Evolutionary conservation across 2,329 filamentous ascomycete genomes (phyloP).

Genomic region (Monilinia aucupariae): DNA sequence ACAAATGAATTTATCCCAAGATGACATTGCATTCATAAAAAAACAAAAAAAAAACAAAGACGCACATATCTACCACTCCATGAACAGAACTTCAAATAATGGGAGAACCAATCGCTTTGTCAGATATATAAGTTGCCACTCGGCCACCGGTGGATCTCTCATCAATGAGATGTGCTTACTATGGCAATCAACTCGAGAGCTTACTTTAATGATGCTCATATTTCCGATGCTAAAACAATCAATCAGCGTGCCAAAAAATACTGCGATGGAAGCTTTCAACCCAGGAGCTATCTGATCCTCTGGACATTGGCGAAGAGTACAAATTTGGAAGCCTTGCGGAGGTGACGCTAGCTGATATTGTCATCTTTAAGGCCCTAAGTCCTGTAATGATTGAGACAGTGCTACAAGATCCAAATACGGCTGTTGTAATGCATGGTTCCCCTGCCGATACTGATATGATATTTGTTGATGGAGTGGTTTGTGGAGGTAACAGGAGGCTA

Average conservation of each 20-base stretch:
- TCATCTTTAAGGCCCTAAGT: slow-evolving; percentile 42
- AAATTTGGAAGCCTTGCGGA: slow-evolving; percentile 43
- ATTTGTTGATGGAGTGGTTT: not conserved
- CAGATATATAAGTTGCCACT: slow-evolving; percentile 32
- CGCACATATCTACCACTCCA: not conserved
- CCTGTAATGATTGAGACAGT: slow-evolving; percentile 40
- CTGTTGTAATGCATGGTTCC: slow-evolving; percentile 40
- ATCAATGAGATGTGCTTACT: slow-evolving; percentile 35
- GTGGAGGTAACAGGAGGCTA: not conserved
- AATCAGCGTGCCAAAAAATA: slow-evolving; percentile 32
- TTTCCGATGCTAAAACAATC: slow-evolving; percentile 29
- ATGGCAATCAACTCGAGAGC: slow-evolving; percentile 34
- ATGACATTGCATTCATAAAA: not conserved
- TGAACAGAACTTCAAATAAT: not conserved
- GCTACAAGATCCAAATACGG: slow-evolving; percentile 40
- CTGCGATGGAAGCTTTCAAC: slow-evolving; percentile 43
- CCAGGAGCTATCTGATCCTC: slow-evolving; percentile 45
- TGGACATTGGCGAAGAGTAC: slow-evolving; percentile 39
- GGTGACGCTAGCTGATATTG: slow-evolving; percentile 45
- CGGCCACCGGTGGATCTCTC: slow-evolving; percentile 33
- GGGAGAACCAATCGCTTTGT: not conserved
- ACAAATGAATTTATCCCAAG: not conserved
- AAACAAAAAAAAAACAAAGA: not conserved
- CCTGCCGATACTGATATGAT: not conserved
- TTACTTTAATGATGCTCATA: slow-evolving; percentile 32